Evolutionary conservation across 495 filamentous ascomycete genomes (phyloP).

Genomic region (Aspergillus saccharolyticus): DNA sequence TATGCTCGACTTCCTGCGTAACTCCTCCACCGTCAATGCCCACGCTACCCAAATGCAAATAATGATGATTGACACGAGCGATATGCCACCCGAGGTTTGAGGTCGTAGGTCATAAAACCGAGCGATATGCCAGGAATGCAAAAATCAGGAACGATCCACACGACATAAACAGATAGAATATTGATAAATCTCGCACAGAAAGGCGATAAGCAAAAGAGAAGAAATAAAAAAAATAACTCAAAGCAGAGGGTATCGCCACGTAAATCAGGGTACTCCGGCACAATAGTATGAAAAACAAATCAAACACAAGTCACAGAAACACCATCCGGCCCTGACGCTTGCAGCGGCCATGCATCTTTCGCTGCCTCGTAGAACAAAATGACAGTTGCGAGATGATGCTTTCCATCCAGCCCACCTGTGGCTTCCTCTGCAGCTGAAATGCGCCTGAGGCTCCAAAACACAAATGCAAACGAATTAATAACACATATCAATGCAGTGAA

Average conservation of each 20-base stretch:
- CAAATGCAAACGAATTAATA: conserved; percentile 4
- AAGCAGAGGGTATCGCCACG: conserved; percentile 28
- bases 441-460: conserved; percentile 13
- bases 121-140: conserved; percentile 2
- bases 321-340: conserved; percentile 11
- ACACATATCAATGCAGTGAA: conserved; percentile 4
- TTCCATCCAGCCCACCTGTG: conserved; percentile 10
- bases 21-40: conserved; percentile 19
- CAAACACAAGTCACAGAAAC: conserved; percentile 14
- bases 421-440: conserved; percentile 9
- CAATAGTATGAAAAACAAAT: conserved; percentile 9
- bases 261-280: conserved; percentile 13
- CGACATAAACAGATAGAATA: conserved; percentile 3
- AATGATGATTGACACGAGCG: conserved; percentile 9
- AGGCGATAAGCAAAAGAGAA: conserved; percentile 8
- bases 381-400: conserved; percentile 9
- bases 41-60: conserved; percentile 19
- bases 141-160: neutral
- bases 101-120: neutral
- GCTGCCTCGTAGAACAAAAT: neutral
- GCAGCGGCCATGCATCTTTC: conserved; percentile 10
- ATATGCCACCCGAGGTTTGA: conserved; percentile 10
- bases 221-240: conserved; percentile 12
- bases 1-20: conserved; percentile 6
- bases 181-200: conserved; percentile 6